A percentile compares a stretch with the other conserved stretches of the same genome.
Conservation (phyloP, 2,329 filamentous ascomycete genomes). For the Fusarium domesticum region DNA sequence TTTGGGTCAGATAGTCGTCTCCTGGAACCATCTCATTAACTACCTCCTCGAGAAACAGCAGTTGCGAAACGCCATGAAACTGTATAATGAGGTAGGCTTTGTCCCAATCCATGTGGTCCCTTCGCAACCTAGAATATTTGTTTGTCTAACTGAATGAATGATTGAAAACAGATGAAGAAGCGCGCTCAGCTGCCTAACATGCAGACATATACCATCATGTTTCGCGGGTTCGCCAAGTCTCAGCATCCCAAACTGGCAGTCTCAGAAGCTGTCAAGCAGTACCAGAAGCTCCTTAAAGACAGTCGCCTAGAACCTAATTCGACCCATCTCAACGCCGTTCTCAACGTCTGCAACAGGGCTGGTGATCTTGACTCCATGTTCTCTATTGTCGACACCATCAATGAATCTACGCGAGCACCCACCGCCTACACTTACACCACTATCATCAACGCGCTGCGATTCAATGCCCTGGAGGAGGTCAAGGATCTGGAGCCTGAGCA, state of each 20-base stretch:
- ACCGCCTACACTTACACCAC: conserved; percentile 74
- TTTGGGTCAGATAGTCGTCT: conserved; percentile 62
- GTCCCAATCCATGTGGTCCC: background rate
- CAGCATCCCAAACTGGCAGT: conserved; percentile 58
- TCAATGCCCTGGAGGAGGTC: conserved; percentile 26
- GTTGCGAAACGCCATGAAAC: conserved; percentile 65
- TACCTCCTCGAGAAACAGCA: conserved; percentile 62
- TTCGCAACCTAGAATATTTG: background rate
- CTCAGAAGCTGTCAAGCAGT: conserved; percentile 68
- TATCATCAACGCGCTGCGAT: conserved; percentile 72
- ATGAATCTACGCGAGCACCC: conserved; percentile 61
- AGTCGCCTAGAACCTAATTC: conserved; percentile 67
- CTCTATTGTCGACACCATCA: conserved; percentile 68
- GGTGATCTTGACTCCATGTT: conserved; percentile 78
- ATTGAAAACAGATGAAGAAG: conserved; percentile 79
- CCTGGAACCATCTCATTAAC: conserved; percentile 85
- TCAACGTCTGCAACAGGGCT: conserved; percentile 74
- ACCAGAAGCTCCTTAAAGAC: conserved; percentile 67
- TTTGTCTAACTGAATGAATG: conserved; percentile 14
- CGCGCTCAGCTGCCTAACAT: conserved; percentile 74
- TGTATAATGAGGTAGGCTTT: conserved; percentile 76
- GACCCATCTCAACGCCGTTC: conserved; percentile 84
- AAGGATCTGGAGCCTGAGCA: conserved; percentile 32
- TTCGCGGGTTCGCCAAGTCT: conserved; percentile 68
- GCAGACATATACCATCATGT: conserved; percentile 79